Percentiles rank a stretch among this genome's conserved stretches.
These are phyloP conservation scores for Fusarium ambrosium DNA, from an alignment of 2,329 filamentous ascomycete species.

Conservation along the genomic window DNA sequence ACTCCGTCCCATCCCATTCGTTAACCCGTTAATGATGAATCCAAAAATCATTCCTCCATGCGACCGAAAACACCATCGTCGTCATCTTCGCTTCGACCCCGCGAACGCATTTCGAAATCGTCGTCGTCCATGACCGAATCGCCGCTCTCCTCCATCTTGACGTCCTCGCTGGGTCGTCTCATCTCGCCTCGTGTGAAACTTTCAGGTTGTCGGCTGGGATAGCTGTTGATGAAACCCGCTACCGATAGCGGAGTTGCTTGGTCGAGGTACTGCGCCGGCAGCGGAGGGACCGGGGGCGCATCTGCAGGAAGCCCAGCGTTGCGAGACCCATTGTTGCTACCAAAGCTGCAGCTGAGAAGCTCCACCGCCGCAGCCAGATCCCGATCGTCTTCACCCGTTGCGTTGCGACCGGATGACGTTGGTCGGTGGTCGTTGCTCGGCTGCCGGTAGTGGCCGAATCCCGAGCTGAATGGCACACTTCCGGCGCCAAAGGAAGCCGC, in stretches of 20 bases:
- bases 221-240: slow-evolving; percentile 74
- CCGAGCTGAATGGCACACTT: slow-evolving; percentile 62
- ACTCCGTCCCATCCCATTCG: slow-evolving; percentile 40
- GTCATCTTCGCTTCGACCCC: slow-evolving; percentile 83
- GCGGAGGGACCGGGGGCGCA: slow-evolving; percentile 87
- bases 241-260: slow-evolving; percentile 69
- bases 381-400: slow-evolving; percentile 83
- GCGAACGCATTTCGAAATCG: slow-evolving; percentile 72
- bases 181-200: slow-evolving; percentile 74
- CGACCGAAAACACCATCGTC: slow-evolving; percentile 95
- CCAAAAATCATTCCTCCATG: slow-evolving; percentile 84
- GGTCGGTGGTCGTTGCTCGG: slow-evolving; percentile 83
- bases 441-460: slow-evolving; percentile 74
- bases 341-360: slow-evolving; percentile 90
- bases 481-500: slow-evolving; percentile 64
- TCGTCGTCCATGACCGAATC: slow-evolving; percentile 76
- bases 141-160: slow-evolving; percentile 76
- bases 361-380: slow-evolving; percentile 92
- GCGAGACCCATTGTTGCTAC: slow-evolving; percentile 77
- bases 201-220: slow-evolving; percentile 71
- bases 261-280: slow-evolving; percentile 84
- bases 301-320: slow-evolving; percentile 75
- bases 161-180: slow-evolving; percentile 66
- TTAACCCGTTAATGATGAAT: slow-evolving; percentile 45
- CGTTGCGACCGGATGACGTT: slow-evolving; percentile 81